These are phyloP conservation scores for Deinandra increscens DNA, from an alignment of 129 eudicot species.

Conservation along the genomic window DNA sequence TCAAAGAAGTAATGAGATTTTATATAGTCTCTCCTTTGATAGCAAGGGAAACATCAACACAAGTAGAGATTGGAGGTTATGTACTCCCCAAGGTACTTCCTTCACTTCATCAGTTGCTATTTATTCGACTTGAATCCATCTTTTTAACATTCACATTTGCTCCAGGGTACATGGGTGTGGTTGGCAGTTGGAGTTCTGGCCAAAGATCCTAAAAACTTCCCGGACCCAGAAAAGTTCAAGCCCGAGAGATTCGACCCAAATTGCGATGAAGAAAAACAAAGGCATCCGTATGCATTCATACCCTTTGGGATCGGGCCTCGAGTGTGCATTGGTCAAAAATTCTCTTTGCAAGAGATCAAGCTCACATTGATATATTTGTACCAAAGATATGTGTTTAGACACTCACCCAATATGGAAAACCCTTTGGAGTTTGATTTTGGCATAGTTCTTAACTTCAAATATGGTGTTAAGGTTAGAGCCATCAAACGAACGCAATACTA, in stretches of 20 bases:
- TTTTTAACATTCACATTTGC: neutral
- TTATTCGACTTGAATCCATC: neutral
- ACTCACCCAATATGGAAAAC: conserved; percentile 79
- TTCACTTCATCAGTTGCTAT: conserved; percentile 8
- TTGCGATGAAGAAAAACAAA: conserved; percentile 68
- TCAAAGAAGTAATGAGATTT: conserved; percentile 91
- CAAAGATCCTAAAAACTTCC: conserved; percentile 86
- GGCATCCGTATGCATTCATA: conserved; percentile 93
- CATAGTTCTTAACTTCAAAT: conserved; percentile 73
- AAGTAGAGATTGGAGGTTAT: conserved; percentile 84
- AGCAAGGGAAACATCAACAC: conserved; percentile 82
- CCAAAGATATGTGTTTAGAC: conserved; percentile 65
- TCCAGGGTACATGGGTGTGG: conserved; percentile 98
- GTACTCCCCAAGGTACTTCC: conserved; percentile 74
- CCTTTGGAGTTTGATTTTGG: conserved; percentile 82
- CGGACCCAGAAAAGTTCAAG: conserved; percentile 84
- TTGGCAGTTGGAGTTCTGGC: conserved; percentile 90
- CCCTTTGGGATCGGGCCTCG: conserved; percentile 98
- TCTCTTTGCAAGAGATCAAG: conserved; percentile 79
- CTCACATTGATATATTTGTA: conserved; percentile 79
- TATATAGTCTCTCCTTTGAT: conserved; percentile 78
- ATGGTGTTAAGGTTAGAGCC: conserved; percentile 89
- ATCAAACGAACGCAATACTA: conserved; percentile 41
- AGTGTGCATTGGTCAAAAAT: conserved; percentile 88
- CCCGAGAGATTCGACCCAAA: conserved; percentile 85